Conservation (phyloP, 2,329 filamentous ascomycete species). For the Cercospora berteroae region DNA sequence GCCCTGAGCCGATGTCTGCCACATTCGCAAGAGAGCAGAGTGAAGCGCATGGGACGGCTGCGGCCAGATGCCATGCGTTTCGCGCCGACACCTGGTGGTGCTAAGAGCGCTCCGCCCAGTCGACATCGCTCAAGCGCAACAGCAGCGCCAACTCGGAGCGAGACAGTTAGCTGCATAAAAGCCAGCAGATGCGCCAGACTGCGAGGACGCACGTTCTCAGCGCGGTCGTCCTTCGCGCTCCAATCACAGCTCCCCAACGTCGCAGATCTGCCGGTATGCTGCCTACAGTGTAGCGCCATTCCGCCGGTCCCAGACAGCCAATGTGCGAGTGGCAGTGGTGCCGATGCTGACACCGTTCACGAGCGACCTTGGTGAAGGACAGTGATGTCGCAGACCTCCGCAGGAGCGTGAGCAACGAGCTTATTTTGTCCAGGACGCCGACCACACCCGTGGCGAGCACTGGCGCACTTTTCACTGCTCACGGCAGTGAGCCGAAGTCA, state of each 20-base stretch:
- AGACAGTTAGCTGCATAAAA: slow-evolving; percentile 23
- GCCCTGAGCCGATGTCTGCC: background rate
- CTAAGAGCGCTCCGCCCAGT: background rate
- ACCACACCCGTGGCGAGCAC: slow-evolving; percentile 10
- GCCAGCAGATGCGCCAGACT: slow-evolving; percentile 15
- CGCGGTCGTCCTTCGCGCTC: slow-evolving; percentile 12
- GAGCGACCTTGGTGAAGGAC: slow-evolving; percentile 16
- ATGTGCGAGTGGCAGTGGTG: slow-evolving; percentile 9
- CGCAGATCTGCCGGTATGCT: slow-evolving; percentile 17
- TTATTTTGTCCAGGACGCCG: background rate
- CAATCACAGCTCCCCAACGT: slow-evolving; percentile 15
- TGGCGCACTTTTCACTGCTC: background rate
- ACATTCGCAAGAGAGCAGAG: background rate
- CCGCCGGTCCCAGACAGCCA: background rate
- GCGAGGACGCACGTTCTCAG: slow-evolving; percentile 16
- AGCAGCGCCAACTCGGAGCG: slow-evolving; percentile 20
- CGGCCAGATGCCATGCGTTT: slow-evolving; percentile 5
- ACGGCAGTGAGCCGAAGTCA: background rate
- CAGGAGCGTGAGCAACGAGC: background rate
- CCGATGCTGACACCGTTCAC: background rate
- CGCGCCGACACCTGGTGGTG: slow-evolving; percentile 3
- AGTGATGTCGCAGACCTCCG: slow-evolving; percentile 5
- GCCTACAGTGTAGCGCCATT: slow-evolving; percentile 13
- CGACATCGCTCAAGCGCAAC: slow-evolving; percentile 17
- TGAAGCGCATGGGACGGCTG: slow-evolving; percentile 4